These are phyloP conservation scores for Fusarium nygamai DNA, from an alignment of 2,329 filamentous ascomycete genomes.

Conservation along the genomic window DNA sequence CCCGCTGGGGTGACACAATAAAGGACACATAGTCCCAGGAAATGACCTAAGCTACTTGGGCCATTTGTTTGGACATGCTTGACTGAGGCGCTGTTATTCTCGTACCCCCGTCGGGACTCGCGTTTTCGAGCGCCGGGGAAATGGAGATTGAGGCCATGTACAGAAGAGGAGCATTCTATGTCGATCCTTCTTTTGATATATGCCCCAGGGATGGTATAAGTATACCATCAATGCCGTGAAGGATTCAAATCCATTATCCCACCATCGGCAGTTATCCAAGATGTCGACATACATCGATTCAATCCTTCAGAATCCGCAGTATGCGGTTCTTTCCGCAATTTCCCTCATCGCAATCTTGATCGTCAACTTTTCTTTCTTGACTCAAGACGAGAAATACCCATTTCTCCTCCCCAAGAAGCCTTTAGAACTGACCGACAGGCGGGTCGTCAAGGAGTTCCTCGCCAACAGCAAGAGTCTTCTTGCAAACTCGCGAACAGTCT, in stretches of 20 bases:
- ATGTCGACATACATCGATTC: neutral
- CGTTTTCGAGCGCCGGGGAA: neutral
- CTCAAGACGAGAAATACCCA: neutral
- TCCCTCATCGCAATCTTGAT: neutral
- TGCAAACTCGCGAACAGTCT: neutral
- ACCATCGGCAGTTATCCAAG: neutral
- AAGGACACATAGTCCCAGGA: fast-evolving
- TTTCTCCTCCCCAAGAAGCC: neutral
- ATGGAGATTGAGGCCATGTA: fast-evolving
- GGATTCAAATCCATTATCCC: neutral
- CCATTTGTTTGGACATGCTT: neutral
- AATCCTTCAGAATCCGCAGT: neutral
- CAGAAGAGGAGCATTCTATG: neutral
- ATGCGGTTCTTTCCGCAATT: neutral
- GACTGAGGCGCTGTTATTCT: neutral
- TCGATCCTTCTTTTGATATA: neutral
- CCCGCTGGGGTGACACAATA: fast-evolving
- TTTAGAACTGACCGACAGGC: neutral
- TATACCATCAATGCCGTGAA: neutral
- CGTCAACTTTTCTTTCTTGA: neutral
- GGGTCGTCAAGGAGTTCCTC: neutral
- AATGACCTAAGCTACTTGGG: fast-evolving
- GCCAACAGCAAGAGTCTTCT: neutral
- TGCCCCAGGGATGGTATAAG: neutral
- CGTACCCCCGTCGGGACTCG: neutral